Base-by-base conservation (phyloP, 1,284 basidiomycete species). In the Naganishia sp. region DNA sequence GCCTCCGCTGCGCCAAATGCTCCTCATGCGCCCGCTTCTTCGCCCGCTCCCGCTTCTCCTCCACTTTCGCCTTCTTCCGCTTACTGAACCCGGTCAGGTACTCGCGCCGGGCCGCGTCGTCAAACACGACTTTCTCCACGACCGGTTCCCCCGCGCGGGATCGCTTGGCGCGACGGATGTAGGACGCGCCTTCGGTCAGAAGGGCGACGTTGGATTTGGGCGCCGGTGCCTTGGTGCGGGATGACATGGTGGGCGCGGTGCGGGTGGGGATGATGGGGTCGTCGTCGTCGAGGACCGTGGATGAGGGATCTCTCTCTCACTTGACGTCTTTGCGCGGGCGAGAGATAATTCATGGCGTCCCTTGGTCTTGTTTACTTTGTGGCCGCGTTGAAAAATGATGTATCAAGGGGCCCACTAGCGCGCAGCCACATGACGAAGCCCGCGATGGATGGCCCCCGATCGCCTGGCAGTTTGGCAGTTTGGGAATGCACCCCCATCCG, bases 11-110 rank as follows among this genome's bases (percentile, higher is more conserved):
- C 36, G 75, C 76, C 48, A 76, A 66, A 71, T 78, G 78, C 23
- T 75, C 80, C 43, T 74, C 68, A 49, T 74, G 73, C 48, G 78
- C 79, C 61, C 78, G 69, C 72, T 80, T 75, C 67, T 78, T 79
- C 0, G 79, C 79, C 42, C 75, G 70, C 33, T 73, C 69, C 43
- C 75, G 60, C 61, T 75, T 73, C 52, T 76, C 79, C 39, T 80
- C 79, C 13, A 74, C 70, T 68, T 77, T 77, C n/a, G 76, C 76
- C 76, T 80, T 79, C 69, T 80, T 81, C 50, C 80, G 69, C 71
- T 81, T 81, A 23, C 72, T 73, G 69, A 81, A 81, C 1, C 80
- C 80, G 0, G 78, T 79, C 55, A 81, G 72, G 72, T 75, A 81
- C 67, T 81, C 80, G 36, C 79, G 79, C 52, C 13, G 55, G 0